Conservation (phyloP, 2,329 filamentous ascomycete genomes). For the Cylindrodendrum hubeiense region DNA sequence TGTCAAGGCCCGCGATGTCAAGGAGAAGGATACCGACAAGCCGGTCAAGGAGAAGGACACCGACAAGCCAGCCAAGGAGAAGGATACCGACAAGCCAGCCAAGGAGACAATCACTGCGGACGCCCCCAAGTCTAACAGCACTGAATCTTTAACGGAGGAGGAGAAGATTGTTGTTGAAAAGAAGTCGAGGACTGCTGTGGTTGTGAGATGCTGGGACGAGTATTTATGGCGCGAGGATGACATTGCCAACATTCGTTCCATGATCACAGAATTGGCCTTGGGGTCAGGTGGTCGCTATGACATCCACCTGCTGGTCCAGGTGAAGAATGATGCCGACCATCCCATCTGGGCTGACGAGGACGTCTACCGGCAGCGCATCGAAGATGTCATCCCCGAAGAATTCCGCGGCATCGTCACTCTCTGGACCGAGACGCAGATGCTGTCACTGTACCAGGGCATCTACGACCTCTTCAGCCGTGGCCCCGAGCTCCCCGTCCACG, state of each 20-base stretch:
- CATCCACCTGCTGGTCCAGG: slow-evolving; percentile 86
- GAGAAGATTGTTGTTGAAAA: slow-evolving; percentile 19
- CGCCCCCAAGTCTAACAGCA: slow-evolving; percentile 10
- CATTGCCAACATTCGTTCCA: slow-evolving; percentile 82
- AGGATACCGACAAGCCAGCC: slow-evolving; percentile 17
- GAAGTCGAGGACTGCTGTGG: slow-evolving; percentile 73
- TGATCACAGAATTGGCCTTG: slow-evolving; percentile 85
- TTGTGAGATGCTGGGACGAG: slow-evolving; percentile 86
- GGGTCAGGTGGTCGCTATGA: slow-evolving; percentile 89
- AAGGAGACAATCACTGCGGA: slow-evolving; percentile 34
- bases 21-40: slow-evolving; percentile 29
- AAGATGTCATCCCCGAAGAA: slow-evolving; percentile 80
- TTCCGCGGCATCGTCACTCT: slow-evolving; percentile 90
- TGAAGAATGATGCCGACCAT: slow-evolving; percentile 79
- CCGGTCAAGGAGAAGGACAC: slow-evolving; percentile 27
- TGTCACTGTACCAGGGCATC: slow-evolving; percentile 87
- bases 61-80: slow-evolving; percentile 27
- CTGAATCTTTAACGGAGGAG: slow-evolving; percentile 18
- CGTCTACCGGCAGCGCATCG: slow-evolving; percentile 75
- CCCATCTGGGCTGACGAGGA: slow-evolving; percentile 84
- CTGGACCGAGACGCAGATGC: slow-evolving; percentile 96
- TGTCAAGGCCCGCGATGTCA: slow-evolving; percentile 26
- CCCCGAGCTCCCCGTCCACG: slow-evolving; percentile 82
- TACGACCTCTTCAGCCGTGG: slow-evolving; percentile 79
- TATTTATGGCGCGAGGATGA: slow-evolving; percentile 85